Base-by-base conservation (phyloP, 2,329 filamentous ascomycete genomes). In the Clonostachys rosea region DNA sequence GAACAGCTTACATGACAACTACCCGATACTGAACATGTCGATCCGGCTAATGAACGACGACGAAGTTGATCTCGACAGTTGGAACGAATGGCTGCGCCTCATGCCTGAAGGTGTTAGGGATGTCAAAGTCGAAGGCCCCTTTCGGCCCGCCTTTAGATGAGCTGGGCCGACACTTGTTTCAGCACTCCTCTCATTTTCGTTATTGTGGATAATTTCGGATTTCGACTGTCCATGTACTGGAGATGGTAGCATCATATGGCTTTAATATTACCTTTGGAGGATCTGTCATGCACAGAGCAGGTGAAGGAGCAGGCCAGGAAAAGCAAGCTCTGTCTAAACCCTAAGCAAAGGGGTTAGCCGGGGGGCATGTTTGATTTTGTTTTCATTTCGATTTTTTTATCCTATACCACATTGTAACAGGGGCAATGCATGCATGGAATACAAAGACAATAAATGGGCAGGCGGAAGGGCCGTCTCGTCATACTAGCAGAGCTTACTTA, bases 41-140 rank as follows among this genome's bases (percentile, higher is more conserved):
- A 69, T 82, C 47, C 68, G 71, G 24, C 59, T 82, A 40, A 30
- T 30, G 24, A 68, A 68, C 3, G 76, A 79, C 39, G 75, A 78
- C 20, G 68, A 68, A 33, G 61, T 79, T 49, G 73, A 78, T 50
- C 58, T 74, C 46, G 76, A 81, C 44, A 72, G 63, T 47, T 81
- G 78, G 78, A 67, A 72, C 46, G 78, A 82, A 55, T 82, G 78
- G 77, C 60, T 83, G 51, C 73, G 78, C 18, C 64, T 76, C 56
- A 77, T 82, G 70, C 79, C 79, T 3, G 76, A 79, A 48, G 73
- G 76, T 8, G 71, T 81, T 52, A 73, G 66, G 53, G 77, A 81
- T 49, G 67, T 81, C 47, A 76, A 74, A 59, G 70, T 81, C 40
- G 77, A 81, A 20, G 74, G 74, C 4, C 74, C 75, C 17, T 76